Evolutionary conservation across 2,329 filamentous ascomycete species (phyloP), one percentile per base, ranked within the genome.

Genomic region (Curvularia spicifera): DNA sequence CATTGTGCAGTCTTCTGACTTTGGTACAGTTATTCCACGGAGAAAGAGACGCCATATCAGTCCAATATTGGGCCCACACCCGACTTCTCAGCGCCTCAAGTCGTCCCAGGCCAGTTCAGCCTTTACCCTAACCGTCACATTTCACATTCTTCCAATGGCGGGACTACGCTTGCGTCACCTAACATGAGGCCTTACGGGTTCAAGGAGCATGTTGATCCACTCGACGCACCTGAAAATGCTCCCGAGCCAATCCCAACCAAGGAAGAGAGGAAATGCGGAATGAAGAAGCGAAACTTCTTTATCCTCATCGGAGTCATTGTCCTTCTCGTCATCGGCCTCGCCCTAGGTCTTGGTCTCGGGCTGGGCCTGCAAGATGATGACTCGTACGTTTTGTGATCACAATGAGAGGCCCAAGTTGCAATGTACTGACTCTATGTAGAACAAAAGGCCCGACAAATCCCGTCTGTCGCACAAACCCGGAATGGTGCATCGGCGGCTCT

Each of bases 401-500:
- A 7, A 10, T 15, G 22, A 4, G 18, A 35, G 10, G n/a, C 40
- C 8, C n/a, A 9, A n/a, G 5, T 28, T 4, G 5, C 15, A 7
- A 12, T 39, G 18, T 20, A 4, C 48, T 63, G 24, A 63, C 35
- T 28, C 40, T 12, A 20, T 35, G 35, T 22, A 63, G 63, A 10
- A 46, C 51, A 3, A 48, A 61, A 4, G 43, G 53, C 15, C 24
- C 51, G 5, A 33, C 53, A 1, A 61, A 73, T 49, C 68, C 71
- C 0, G 70, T 69, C 42, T 75, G 72, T 57, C 62, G 56, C 26
- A 53, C 60, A 0, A 62, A 75, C 2, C 72, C 73, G 0, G 59
- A 74, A 15, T 60, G 67, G 24, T 75, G 71, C 29, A 76, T 81
- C 24, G 79, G 79, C 15, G 78, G 79, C 13, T 67, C 76, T 3